These are phyloP conservation scores for Balakata baccata DNA, from an alignment of 345 rosid genomes.

Conservation along the genomic window DNA sequence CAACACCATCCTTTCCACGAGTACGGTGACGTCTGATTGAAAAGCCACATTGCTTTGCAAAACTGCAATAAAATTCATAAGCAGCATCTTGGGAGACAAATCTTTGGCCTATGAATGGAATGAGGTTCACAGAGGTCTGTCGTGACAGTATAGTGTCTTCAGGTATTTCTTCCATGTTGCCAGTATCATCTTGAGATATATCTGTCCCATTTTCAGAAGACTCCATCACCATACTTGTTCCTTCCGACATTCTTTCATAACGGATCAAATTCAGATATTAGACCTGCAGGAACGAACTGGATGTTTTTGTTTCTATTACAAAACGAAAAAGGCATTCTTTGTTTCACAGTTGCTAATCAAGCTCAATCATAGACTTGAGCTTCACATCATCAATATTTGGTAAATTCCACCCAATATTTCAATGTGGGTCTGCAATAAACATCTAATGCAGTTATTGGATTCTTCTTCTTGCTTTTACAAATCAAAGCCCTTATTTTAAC, in stretches of 20 bases:
- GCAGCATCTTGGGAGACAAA: slow-evolving; percentile 27
- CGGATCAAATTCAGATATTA: neutral
- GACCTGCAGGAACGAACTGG: neutral
- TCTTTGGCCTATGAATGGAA: slow-evolving; percentile 25
- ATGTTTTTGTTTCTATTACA: neutral
- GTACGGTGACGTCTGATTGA: slow-evolving; percentile 26
- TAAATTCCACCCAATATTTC: neutral
- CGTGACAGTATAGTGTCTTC: slow-evolving; percentile 19
- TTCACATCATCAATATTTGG: neutral
- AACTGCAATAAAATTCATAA: slow-evolving; percentile 28
- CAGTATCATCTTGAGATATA: slow-evolving; percentile 12
- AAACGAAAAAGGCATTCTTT: neutral
- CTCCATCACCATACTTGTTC: slow-evolving; percentile 15
- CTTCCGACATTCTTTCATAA: slow-evolving; percentile 14
- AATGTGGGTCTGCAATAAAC: neutral
- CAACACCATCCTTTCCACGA: slow-evolving; percentile 26
- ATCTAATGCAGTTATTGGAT: neutral
- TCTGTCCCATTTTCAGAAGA: slow-evolving; percentile 24
- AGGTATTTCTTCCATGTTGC: slow-evolving; percentile 15
- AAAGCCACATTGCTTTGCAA: slow-evolving; percentile 26
- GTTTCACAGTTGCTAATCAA: neutral
- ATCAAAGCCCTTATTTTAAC: neutral
- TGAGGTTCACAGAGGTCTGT: slow-evolving; percentile 20
- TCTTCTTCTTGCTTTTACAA: neutral
- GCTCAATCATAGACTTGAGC: neutral